Evolutionary conservation across 1,284 basidiomycete genomes (phyloP), one percentile per base, ranked within the genome.

Genomic region (Kalmanozyma brasiliensis): DNA sequence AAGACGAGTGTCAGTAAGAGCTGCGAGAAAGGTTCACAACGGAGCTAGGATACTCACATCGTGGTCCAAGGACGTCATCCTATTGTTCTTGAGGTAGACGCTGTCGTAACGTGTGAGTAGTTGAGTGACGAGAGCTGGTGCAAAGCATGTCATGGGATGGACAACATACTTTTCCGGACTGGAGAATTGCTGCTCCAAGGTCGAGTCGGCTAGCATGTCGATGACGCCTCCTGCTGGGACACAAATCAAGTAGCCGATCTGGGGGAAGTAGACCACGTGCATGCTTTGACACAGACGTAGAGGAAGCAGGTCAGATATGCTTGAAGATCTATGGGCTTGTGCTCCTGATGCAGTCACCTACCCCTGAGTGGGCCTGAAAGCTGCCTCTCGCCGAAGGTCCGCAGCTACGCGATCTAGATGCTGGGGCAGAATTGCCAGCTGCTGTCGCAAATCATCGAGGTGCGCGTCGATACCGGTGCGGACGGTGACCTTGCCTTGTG

Each of bases 231-330:
- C 64, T 7, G 14, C 34, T 4, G 63, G 56, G 8, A 67, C 52
- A 13, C 45, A 44, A n/a, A 72, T 63, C n/a, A 72, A 23, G 30
- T 72, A 72, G 22, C 69, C 69, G 16, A 72, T 72, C 37, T 72
- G 69, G 3, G 69, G 69, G 20, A 72, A 72, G 49, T 66, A 67
- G 33, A 67, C 64, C 1, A 72, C 69, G 14, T 52, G 36, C 4
- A 70, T 20, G 4, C 67, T 70, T 42, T 8, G 16, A 16, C 14
- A 11, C 8, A 8, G 10, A 4, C n/a, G n/a, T n/a, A 17, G 6
- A 32, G 4, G 6, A 30, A 4, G 22, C 19, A 30, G 2, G 34
- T 23, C n/a, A 35, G 38, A n/a, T n/a, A n/a, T n/a, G n/a, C n/a
- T n/a, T n/a, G n/a, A n/a, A n/a, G n/a, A n/a, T n/a, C n/a, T n/a